phyloP scores from a whole-genome alignment of 306 rosid species.

The Lathyrus sativus region DNA sequence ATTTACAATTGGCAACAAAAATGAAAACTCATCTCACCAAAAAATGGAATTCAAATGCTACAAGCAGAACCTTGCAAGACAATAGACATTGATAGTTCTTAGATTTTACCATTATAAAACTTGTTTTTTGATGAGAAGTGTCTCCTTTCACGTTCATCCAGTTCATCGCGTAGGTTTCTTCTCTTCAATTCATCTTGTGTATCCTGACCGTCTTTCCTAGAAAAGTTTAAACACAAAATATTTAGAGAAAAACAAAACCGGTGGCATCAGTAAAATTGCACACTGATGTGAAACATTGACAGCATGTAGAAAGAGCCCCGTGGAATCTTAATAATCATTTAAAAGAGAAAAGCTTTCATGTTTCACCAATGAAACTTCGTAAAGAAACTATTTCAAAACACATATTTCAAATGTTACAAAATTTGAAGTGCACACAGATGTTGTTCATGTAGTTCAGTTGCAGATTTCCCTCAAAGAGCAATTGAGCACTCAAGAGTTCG shows the following conservation, averaged over 20 bases:
- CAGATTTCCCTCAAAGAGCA: no score
- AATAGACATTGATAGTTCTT: conserved; percentile 8
- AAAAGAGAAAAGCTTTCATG: no score
- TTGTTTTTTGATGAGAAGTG: conserved; percentile 89
- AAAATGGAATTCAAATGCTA: conserved; percentile 18
- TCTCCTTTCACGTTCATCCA: conserved; percentile 89
- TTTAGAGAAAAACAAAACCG: conserved; percentile 9
- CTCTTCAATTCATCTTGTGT: conserved; percentile 80
- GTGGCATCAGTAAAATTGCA: not conserved
- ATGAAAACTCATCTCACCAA: not conserved
- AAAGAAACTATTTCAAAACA: no score
- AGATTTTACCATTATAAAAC: conserved; percentile 66
- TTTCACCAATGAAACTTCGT: no score
- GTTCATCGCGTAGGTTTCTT: conserved; percentile 85
- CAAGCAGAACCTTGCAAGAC: not conserved
- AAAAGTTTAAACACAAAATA: conserved; percentile 21
- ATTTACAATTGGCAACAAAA: conserved; percentile 2
- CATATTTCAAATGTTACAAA: no score
- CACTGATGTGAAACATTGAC: no score
- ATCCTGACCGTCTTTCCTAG: conserved; percentile 90
- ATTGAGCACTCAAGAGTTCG: no score
- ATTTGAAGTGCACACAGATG: no score
- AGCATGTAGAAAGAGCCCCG: no score
- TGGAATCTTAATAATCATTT: no score
- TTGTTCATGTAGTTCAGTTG: no score